Base-by-base conservation (phyloP, 331 rosid genomes). In the Ulmus americana region DNA sequence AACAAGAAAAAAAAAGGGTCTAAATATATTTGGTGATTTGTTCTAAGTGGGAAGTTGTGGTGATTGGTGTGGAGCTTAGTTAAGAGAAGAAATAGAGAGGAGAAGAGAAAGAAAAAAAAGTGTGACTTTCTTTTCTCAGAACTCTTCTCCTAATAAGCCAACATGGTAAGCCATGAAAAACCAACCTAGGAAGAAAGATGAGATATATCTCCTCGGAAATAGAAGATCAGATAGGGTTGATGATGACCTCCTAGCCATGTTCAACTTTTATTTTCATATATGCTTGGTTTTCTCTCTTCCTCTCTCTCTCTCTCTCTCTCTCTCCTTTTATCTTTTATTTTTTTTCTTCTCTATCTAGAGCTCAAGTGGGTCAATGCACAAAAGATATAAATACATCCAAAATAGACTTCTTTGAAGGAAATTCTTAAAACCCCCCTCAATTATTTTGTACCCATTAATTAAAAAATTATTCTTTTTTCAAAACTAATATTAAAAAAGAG, bases 331-430 rank as follows among this genome's bases (percentile, higher is more conserved):
- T 51, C 55, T 60, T 35, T 54, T 28, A n/a, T 55, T 63, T 56
- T 40, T 45, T 47, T 58, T 54, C 70, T 77, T 77, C 65, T 75
- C 74, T 79, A 56, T 70, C 59, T 69, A 65, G 35, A 67, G 43
- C 54, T 65, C 39, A 60, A 63, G 81, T 71, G 79, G 82, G 97
- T 86, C 97, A 92, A 89, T 89, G 88, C 75, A 63, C 65, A 67
- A 67, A 28, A 45, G 68, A 64, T 80, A 83, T 77, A 84, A 83
- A 86, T 85, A 84, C 81, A 78, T 70, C 86, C 90, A 83, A 85
- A 83, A 60, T 82, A 78, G 78, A 70, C 79, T 80, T 84, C 86
- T 28, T 80, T 46, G 55, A 65, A 60, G 51, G 13, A 67, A 63
- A 67, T 60, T 67, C 70, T 13, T 68, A 72, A 68, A 51, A 50